These are phyloP conservation scores for Scheffersomyces coipomensis DNA, from an alignment of 805 yeast species.

Conservation along the genomic window DNA sequence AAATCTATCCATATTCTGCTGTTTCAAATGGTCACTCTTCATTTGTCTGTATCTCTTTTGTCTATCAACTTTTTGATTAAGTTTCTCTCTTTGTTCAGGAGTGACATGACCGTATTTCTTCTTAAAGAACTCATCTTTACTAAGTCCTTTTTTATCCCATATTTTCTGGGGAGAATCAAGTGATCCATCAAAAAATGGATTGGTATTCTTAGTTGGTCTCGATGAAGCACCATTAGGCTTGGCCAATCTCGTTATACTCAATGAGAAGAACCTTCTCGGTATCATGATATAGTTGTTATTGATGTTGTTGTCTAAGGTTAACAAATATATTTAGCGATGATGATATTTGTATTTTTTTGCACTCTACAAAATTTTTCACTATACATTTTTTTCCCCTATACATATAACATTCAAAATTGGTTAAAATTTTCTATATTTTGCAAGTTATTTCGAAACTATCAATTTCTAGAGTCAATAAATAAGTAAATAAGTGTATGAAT, in stretches of 20 bases:
- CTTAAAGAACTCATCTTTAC: slow-evolving; percentile 38
- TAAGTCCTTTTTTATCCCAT: slow-evolving; percentile 36
- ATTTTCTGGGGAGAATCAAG: slow-evolving; percentile 9
- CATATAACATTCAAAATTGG: too few relatives aligned
- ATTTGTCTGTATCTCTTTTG: slow-evolving; percentile 25
- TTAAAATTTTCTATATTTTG: too few relatives aligned
- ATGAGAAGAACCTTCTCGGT: neutral
- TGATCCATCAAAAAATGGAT: neutral
- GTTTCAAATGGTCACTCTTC: slow-evolving; percentile 9
- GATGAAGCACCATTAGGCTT: neutral
- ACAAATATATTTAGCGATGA: too few relatives aligned
- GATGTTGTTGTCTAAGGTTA: too few relatives aligned
- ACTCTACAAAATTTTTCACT: too few relatives aligned
- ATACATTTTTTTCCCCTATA: too few relatives aligned
- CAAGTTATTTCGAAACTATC: too few relatives aligned
- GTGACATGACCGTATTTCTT: slow-evolving; percentile 32
- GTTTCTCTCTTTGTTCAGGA: slow-evolving; percentile 20
- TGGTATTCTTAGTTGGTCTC: neutral
- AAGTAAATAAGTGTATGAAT: neutral
- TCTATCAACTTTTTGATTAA: slow-evolving; percentile 30
- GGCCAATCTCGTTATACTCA: neutral
- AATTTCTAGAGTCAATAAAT: too few relatives aligned
- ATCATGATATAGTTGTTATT: neutral
- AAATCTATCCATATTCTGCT: neutral
- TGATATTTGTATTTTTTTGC: too few relatives aligned